These are phyloP conservation scores for Triangularia setosa DNA, from an alignment of 2,329 filamentous ascomycete species.

Conservation along the genomic window DNA sequence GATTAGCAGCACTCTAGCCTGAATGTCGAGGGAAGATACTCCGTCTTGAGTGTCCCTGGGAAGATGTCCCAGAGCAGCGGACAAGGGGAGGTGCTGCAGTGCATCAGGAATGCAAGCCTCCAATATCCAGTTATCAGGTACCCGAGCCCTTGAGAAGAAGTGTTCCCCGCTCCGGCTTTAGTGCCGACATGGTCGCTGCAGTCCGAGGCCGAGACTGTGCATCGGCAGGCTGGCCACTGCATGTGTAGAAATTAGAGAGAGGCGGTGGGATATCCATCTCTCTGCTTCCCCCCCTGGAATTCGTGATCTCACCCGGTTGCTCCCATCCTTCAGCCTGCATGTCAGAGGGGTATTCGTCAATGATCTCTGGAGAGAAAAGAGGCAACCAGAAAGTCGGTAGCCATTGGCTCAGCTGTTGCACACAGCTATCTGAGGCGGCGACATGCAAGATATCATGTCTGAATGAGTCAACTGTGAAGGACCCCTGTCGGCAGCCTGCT, in stretches of 20 bases:
- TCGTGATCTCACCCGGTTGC: no score
- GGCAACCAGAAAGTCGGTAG: no score
- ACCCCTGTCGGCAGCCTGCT: background rate
- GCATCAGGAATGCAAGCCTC: conserved; percentile 12
- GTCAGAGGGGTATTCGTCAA: background rate
- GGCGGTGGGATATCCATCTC: conserved; percentile 8
- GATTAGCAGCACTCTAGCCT: background rate
- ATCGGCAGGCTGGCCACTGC: conserved; percentile 4
- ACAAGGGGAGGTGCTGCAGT: background rate
- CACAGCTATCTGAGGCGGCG: background rate
- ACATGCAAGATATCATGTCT: no score
- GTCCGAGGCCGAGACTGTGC: background rate
- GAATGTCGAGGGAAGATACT: background rate
- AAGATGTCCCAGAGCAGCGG: no score
- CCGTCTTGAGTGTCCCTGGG: background rate
- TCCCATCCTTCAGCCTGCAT: background rate
- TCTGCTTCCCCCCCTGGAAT: no score
- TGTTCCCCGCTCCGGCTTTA: conserved; percentile 1
- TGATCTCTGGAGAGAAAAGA: no score
- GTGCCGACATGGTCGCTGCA: conserved; percentile 4
- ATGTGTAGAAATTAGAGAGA: conserved; percentile 9
- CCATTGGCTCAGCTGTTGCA: background rate
- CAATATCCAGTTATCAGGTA: background rate
- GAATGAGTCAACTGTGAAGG: background rate
- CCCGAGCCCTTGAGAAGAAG: background rate